phyloP scores from a whole-genome alignment of 2,329 filamentous ascomycete genomes.

The Escovopsis sp. region DNA sequence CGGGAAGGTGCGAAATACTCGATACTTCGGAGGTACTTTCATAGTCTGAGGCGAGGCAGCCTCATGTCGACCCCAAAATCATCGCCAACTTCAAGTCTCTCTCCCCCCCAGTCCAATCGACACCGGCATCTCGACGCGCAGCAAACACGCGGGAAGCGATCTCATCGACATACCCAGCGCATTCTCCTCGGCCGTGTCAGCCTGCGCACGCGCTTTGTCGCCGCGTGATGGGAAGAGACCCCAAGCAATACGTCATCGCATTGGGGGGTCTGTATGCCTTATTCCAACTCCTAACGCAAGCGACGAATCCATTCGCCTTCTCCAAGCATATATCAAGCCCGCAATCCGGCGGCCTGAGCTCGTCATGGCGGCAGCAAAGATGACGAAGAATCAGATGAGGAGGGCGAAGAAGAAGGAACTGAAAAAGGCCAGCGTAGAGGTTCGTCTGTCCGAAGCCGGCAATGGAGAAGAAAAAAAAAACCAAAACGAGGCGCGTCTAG shows the following conservation, averaged over 20 bases:
- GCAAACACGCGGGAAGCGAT: too few species aligned
- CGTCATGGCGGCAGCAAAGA: slow-evolving; percentile 52
- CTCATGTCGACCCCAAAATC: too few species aligned
- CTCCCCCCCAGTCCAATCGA: too few species aligned
- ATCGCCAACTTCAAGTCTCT: too few species aligned
- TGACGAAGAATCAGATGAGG: slow-evolving; percentile 87
- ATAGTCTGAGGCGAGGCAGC: too few species aligned
- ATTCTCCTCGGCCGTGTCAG: background rate
- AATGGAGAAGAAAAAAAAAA: background rate
- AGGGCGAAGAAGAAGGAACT: slow-evolving; percentile 90
- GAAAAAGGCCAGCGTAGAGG: slow-evolving; percentile 52
- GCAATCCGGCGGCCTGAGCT: slow-evolving; percentile 11
- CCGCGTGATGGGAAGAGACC: slow-evolving; percentile 21
- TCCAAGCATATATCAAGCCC: slow-evolving; percentile 13
- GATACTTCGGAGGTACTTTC: too few species aligned
- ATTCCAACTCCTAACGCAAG: slow-evolving; percentile 22
- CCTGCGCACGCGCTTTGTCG: slow-evolving; percentile 1
- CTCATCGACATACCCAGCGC: background rate
- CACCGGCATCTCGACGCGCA: too few species aligned
- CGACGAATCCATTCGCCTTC: slow-evolving; percentile 16
- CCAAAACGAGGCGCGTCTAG: too few species aligned
- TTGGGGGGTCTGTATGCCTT: slow-evolving; percentile 21
- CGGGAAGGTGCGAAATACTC: background rate
- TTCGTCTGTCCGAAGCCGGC: slow-evolving; percentile 13
- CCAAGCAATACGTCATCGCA: slow-evolving; percentile 21